Conservation (phyloP, 306 rosid genomes). For the Prunus mume region DNA sequence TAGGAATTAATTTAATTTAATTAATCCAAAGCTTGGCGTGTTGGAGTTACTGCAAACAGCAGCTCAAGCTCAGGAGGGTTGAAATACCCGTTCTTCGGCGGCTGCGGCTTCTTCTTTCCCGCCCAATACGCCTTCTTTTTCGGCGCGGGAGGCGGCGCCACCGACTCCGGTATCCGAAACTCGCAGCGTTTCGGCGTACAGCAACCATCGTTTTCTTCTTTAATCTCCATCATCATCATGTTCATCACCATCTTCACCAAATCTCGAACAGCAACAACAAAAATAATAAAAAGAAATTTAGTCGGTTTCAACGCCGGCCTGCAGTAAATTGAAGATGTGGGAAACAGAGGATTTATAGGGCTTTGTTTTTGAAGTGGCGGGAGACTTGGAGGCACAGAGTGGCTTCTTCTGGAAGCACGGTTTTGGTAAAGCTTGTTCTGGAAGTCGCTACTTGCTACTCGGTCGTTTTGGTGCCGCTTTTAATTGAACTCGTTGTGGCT, state of each 20-base stretch:
- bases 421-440: conserved; percentile 21
- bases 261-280: too few species aligned
- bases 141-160: conserved; percentile 57
- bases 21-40: conserved; percentile 23
- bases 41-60: conserved; percentile 33
- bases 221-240: not conserved
- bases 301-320: not conserved
- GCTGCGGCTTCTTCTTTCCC: conserved; percentile 20
- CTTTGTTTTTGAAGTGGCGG: not conserved
- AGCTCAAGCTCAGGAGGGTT: conserved; percentile 48
- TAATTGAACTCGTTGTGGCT: not conserved
- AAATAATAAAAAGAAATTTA: too few species aligned
- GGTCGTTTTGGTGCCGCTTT: not conserved
- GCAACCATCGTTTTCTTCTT: conserved; percentile 22
- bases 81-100: conserved; percentile 55
- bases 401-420: conserved; percentile 1
- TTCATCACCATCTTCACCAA: not conserved
- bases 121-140: conserved; percentile 49
- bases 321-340: not conserved
- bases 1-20: not conserved
- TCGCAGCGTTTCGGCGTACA: conserved; percentile 60
- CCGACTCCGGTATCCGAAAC: conserved; percentile 37
- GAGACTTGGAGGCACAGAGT: too few species aligned
- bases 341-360: not conserved
- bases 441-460: not conserved